These are phyloP conservation scores for Arthroderma uncinatum DNA, from an alignment of 2,329 filamentous ascomycete species.

Conservation along the genomic window DNA sequence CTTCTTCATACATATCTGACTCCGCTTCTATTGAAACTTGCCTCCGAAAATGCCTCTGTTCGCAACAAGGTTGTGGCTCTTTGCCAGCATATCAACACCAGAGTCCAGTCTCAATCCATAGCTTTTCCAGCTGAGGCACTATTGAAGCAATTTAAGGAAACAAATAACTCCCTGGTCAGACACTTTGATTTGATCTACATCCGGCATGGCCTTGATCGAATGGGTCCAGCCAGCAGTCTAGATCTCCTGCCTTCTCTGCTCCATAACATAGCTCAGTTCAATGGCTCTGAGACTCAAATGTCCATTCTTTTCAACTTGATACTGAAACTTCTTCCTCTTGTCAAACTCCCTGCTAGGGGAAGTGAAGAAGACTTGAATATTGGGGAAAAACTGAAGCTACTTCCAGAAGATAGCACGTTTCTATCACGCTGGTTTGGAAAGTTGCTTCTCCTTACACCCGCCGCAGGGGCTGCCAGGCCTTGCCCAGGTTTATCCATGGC, in stretches of 20 bases:
- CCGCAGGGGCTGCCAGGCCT: constrained; percentile 29
- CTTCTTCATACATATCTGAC: constrained; percentile 69
- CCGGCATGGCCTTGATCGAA: constrained; percentile 63
- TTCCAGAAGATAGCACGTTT: constrained; percentile 60
- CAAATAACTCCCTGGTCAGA: constrained; percentile 60
- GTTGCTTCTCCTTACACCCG: constrained; percentile 57
- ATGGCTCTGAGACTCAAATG: constrained; percentile 38
- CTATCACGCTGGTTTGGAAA: constrained; percentile 66
- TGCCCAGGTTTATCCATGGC: constrained; percentile 53
- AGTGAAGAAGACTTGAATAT: constrained; percentile 65
- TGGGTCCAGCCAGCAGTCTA: constrained; percentile 52
- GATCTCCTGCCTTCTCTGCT: constrained; percentile 61
- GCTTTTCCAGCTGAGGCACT: constrained; percentile 74
- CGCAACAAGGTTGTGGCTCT: constrained; percentile 65
- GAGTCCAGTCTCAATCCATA: constrained; percentile 51
- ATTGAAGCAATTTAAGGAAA: constrained; percentile 79
- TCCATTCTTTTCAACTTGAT: constrained; percentile 72
- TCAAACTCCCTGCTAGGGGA: constrained; percentile 58
- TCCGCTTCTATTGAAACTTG: constrained; percentile 74
- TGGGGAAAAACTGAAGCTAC: constrained; percentile 54
- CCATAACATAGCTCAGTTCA: constrained; percentile 44
- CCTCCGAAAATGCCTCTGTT: constrained; percentile 67
- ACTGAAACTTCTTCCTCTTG: constrained; percentile 60
- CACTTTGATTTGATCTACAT: constrained; percentile 85
- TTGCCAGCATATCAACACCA: constrained; percentile 60